Base-by-base conservation (phyloP, 305 asterid species). In the Fraxinus nigra region DNA sequence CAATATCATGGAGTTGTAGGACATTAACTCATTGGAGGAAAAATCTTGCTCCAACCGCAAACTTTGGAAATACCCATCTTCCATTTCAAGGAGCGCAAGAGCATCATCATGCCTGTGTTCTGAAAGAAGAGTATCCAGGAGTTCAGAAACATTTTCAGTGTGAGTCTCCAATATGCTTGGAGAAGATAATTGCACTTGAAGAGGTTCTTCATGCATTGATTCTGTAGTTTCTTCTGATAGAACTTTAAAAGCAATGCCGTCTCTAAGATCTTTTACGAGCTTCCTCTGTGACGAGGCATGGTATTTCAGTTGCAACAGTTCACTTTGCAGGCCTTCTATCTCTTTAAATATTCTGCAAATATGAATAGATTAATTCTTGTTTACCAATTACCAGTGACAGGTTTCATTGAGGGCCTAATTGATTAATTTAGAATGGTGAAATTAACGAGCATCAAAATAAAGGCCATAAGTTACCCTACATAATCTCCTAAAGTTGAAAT, bases 51-150 rank as follows among this genome's bases (percentile, higher is more conserved):
- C 79, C 13, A 85, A 78, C 28, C 34, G 81, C 74, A 86, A 61
- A 80, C 81, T 70, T 80, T 85, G 85, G 82, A 87, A 84, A 61
- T 86, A 87, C 14, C 90, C 90, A 14, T 72, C 87, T 87, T 92
- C 97, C 90, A 84, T 88, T 70, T 92, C 91, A 30, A 94, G 86
- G 46, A 89, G 82, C 8, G 92, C 83, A 54, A 92, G 75, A 76
- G 93, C 95, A 82, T 92, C 96, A 6, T 91, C 92, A 46, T 91
- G 43, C 82, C 91, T 87, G 51, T 80, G 92, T 84, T 92, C 97
- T 6, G 87, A 86, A 82, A 92, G 87, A 59, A 92, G 89, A 35
- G 90, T 82, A 82, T 94, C 97, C 80, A 92, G 81, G 79, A 90
- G 87, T 76, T 89, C 93, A 5, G 88, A 85, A 83, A 92, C 82